Evolutionary conservation across 2,329 filamentous ascomycete species (phyloP), one percentile per base, ranked within the genome.

Genomic region (Seiridium cupressi): DNA sequence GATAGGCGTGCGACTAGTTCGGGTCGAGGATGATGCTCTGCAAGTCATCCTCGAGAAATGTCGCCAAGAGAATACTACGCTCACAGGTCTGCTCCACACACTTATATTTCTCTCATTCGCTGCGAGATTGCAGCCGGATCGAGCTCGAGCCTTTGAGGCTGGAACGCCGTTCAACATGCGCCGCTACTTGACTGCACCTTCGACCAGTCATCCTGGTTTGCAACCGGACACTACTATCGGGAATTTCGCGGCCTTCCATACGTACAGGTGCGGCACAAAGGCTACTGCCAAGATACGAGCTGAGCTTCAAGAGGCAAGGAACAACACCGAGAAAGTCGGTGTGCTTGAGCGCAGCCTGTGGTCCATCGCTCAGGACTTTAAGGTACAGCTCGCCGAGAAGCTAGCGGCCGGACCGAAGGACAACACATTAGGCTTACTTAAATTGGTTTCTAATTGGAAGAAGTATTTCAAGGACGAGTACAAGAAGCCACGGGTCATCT

Each of bases 71-170:
- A 58, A 64, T 10, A 72, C 71, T 2, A 73, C 70, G 1, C 48
- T 73, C 4, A 70, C 71, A 9, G 70, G 64, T 5, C 62, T 73
- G 10, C 53, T 73, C 13, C 65, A 73, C 26, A 67, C 63, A 9
- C 51, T 73, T 3, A 55, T 58, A 1, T 55, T 72, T 3, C 55
- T 56, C 1, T 69, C 66, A 6, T 58, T 73, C 5, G 63, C 69
- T 5, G 53, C 56, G 3, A 65, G 64, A 48, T 54, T 64, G 0
- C 5, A 49, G 2, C 38, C 49, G 2, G 44, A 63, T 4, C 40
- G 61, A 9, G 58, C 64, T 3, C 40, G 48, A 0, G 60, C 35
- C 1, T 58, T 69, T 9, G 36, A 26, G 1, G 10, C 57, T 5
- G 61, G 40, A 3, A 69, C 65, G n/a, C 54, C 65, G 1, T 32